Evolutionary conservation across 306 rosid genomes (phyloP), one percentile per base, ranked within the genome.

Genomic region (Prunus mira): DNA sequence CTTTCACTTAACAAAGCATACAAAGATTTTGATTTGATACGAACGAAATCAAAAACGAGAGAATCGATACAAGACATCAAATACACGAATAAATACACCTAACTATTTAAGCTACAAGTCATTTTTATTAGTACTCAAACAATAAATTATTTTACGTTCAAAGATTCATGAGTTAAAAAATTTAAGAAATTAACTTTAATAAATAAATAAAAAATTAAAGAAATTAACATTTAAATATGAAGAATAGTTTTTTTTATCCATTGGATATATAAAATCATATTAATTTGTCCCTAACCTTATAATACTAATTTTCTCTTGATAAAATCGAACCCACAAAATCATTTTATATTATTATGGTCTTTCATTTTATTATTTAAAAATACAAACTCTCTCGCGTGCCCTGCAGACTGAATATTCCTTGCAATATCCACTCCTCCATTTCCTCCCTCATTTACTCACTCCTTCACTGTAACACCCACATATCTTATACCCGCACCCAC

Each of bases 341-440:
- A 7, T 54, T 54, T 0, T 19, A 7, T 54, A 18, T 54, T 56
- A 9, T 56, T 56, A 56, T 56, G 27, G 28, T 56, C 62, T 56
- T 19, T n/a, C 55, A 50, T 15, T 46, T 46, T 46, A 46, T 11
- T 9, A 46, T 46, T 46, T 11, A 46, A 46, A n/a, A 11, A 34
- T 34, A 34, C 8, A 34, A 34, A 34, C 62, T 20, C 62, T 56
- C 62, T 20, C 6, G 27, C 9, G 14, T 67, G 30, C 7, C 28
- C 11, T 61, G 24, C 71, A 32, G 25, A 54, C 34, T 79, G 82
- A 67, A 66, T 73, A 73, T 28, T 69, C 76, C 62, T 58, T 22
- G 12, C 72, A 74, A 68, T 49, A 58, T 68, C 71, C 70, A 60
- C 19, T 14, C 25, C 62, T 17, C 22, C 58, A 25, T 49, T 6